phyloP scores from a whole-genome alignment of 257 asterid species.

The Scutellaria galericulata region DNA sequence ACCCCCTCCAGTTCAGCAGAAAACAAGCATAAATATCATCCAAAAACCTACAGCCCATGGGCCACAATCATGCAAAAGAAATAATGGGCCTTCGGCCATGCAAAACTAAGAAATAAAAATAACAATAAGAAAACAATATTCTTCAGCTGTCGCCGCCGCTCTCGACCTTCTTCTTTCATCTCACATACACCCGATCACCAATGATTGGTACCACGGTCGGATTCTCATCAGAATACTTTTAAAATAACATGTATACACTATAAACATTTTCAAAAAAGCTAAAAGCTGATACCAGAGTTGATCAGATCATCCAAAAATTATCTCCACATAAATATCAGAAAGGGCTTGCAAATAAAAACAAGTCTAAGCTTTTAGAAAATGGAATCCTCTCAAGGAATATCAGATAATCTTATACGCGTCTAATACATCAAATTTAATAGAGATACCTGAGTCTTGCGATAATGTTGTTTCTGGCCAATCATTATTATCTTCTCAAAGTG shows the following conservation, averaged over 20 bases:
- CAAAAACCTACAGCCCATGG: no score
- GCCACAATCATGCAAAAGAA: no score
- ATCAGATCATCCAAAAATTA: slow-evolving; percentile 15
- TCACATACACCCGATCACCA: no score
- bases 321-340: slow-evolving; percentile 6
- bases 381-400: not conserved
- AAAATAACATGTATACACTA: not conserved
- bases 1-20: no score
- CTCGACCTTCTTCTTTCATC: no score
- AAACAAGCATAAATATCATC: no score
- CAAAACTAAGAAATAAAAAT: no score
- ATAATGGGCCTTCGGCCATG: no score
- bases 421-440: slow-evolving; percentile 26
- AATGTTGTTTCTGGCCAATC: slow-evolving; percentile 66
- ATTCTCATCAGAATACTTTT: no score
- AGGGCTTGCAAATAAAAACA: not conserved
- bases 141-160: no score
- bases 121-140: no score
- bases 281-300: not conserved
- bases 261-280: not conserved
- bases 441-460: slow-evolving; percentile 73
- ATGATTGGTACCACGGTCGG: no score
- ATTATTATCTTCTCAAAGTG: slow-evolving; percentile 87
- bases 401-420: slow-evolving; percentile 10
- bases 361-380: not conserved